phyloP scores from a whole-genome alignment of 208 protist genomes.

The Leishmania arabica region DNA sequence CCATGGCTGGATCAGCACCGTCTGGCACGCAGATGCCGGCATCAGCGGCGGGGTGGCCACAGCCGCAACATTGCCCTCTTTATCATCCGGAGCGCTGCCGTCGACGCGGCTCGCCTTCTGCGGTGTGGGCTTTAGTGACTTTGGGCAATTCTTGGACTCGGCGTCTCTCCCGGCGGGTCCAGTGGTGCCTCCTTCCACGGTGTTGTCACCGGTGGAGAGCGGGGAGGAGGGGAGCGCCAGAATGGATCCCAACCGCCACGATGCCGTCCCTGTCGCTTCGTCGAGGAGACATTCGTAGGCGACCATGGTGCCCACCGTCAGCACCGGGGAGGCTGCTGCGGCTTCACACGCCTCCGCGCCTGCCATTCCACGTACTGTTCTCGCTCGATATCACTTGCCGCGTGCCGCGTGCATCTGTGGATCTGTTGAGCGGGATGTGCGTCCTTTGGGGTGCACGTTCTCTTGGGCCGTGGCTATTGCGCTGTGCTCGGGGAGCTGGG shows the following conservation, averaged over 20 bases:
- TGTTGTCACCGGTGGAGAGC: neutral
- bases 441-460: too few relatives aligned
- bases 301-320: constrained; percentile 37
- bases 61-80: neutral
- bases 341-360: neutral
- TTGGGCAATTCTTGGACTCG: neutral
- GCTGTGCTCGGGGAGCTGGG: too few relatives aligned
- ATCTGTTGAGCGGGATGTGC: too few relatives aligned
- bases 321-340: neutral
- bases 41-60: neutral
- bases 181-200: neutral
- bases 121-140: neutral
- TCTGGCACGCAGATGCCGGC: constrained; percentile 7
- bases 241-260: constrained; percentile 25
- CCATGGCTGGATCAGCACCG: constrained; percentile 25
- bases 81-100: neutral
- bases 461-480: too few relatives aligned
- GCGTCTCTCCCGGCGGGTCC: neutral
- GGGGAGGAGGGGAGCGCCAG: constrained; percentile 8
- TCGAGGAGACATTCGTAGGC: constrained; percentile 54
- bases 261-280: constrained; percentile 11
- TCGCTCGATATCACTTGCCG: neutral
- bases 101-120: neutral
- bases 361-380: neutral
- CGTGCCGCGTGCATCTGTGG: neutral